These are phyloP conservation scores for Penicillium taxi DNA, from an alignment of 495 filamentous ascomycete genomes.

Conservation along the genomic window DNA sequence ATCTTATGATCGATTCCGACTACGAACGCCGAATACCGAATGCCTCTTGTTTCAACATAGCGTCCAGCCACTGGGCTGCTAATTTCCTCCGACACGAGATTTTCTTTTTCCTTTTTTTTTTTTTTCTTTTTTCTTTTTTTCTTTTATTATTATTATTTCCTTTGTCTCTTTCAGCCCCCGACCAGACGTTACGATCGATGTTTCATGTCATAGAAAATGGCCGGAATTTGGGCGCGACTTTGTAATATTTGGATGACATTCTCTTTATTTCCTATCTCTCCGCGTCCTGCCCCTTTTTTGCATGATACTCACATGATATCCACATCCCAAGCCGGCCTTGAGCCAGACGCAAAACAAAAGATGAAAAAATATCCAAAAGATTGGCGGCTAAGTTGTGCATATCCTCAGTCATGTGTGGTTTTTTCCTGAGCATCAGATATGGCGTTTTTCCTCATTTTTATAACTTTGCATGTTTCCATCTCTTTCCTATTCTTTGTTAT, in stretches of 20 bases:
- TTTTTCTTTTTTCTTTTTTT: no score
- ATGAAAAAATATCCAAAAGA: slow-evolving; percentile 11
- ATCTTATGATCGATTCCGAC: slow-evolving; percentile 19
- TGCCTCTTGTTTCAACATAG: no score
- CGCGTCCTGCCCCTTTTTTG: slow-evolving; percentile 1
- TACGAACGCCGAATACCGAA: no score
- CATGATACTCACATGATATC: slow-evolving; percentile 6
- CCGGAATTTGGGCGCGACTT: slow-evolving; percentile 21
- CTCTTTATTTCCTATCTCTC: slow-evolving; percentile 13
- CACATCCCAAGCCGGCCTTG: slow-evolving; percentile 1
- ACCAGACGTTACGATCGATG: slow-evolving; percentile 42
- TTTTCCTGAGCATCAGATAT: slow-evolving; percentile 21
- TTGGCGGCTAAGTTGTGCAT: slow-evolving; percentile 11
- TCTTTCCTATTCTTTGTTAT: slow-evolving; percentile 14
- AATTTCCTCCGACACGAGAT: slow-evolving; percentile 30
- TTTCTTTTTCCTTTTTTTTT: no score
- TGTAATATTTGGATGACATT: slow-evolving; percentile 25
- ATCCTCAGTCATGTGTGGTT: slow-evolving; percentile 3
- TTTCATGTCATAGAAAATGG: slow-evolving; percentile 43
- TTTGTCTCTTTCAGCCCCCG: slow-evolving; percentile 8
- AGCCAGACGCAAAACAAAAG: slow-evolving; percentile 6
- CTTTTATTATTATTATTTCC: no score
- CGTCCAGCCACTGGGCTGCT: no score
- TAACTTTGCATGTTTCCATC: slow-evolving; percentile 5
- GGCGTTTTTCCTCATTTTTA: slow-evolving; percentile 19